Evolutionary conservation across 257 asterid genomes (phyloP).

Genomic region (Jacaranda copaia): DNA sequence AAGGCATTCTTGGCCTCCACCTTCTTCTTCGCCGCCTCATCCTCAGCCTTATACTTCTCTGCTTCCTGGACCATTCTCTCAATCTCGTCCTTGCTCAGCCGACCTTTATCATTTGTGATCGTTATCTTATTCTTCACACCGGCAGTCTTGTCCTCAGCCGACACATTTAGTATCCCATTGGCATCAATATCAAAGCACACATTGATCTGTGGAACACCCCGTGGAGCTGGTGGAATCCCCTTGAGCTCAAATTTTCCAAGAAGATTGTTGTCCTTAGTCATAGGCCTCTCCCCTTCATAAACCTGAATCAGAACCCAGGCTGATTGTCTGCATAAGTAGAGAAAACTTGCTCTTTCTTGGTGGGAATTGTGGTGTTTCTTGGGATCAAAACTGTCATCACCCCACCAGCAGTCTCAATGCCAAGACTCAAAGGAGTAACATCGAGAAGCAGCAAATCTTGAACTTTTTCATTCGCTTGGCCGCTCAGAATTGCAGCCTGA

Average conservation of each 20-base stretch:
- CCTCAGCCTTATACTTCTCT: conserved; percentile 58
- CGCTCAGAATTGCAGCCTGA: conserved; percentile 62
- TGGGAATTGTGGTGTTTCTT: conserved; percentile 67
- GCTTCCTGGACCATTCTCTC: conserved; percentile 65
- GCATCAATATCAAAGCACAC: conserved; percentile 67
- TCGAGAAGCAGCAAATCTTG: conserved; percentile 63
- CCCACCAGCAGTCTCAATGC: conserved; percentile 64
- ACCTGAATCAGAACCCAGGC: conserved; percentile 64
- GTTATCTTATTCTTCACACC: conserved; percentile 62
- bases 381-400: conserved; percentile 65
- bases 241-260: conserved; percentile 64
- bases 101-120: conserved; percentile 57
- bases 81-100: conserved; percentile 61
- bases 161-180: conserved; percentile 57
- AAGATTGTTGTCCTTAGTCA: conserved; percentile 67
- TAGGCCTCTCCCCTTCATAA: conserved; percentile 61
- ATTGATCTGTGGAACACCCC: conserved; percentile 61
- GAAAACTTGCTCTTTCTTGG: conserved; percentile 61
- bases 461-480: conserved; percentile 58
- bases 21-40: conserved; percentile 57
- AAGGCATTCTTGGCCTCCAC: conserved; percentile 60
- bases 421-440: conserved; percentile 63
- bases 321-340: conserved; percentile 63
- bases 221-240: conserved; percentile 62
- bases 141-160: conserved; percentile 63